Evolutionary conservation across 2,329 filamentous ascomycete species (phyloP).

Genomic region (Colletotrichum sp.): DNA sequence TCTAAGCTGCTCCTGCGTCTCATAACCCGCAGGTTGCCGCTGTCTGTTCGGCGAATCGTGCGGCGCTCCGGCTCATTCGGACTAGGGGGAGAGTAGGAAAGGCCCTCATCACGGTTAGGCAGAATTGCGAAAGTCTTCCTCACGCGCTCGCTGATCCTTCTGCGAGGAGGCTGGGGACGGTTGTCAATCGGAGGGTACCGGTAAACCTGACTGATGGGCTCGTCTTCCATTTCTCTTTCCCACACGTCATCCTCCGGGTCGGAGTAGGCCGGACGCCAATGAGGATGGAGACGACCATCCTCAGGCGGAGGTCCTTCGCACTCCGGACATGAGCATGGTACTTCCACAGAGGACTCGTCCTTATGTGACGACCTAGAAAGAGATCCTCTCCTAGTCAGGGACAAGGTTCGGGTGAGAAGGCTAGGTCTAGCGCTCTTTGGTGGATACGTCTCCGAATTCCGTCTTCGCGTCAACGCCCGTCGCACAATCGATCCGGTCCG

Average conservation of each 20-base stretch:
- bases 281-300: slow-evolving; percentile 61
- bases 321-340: slow-evolving; percentile 46
- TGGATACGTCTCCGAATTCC: slow-evolving; percentile 46
- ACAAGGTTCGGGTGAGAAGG: slow-evolving; percentile 57
- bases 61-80: slow-evolving; percentile 52
- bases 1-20: slow-evolving; percentile 55
- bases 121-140: slow-evolving; percentile 67
- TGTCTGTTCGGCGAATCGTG: slow-evolving; percentile 63
- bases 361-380: slow-evolving; percentile 23
- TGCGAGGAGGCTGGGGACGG: slow-evolving; percentile 47
- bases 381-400: slow-evolving; percentile 48
- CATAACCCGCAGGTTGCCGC: slow-evolving; percentile 66
- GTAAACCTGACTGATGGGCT: slow-evolving; percentile 44
- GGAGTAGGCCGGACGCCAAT: slow-evolving; percentile 62
- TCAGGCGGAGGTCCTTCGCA: slow-evolving; percentile 54
- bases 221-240: slow-evolving; percentile 34
- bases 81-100: slow-evolving; percentile 28
- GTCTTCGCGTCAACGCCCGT: slow-evolving; percentile 56
- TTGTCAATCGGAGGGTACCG: slow-evolving; percentile 56
- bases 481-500: slow-evolving; percentile 57
- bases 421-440: slow-evolving; percentile 43
- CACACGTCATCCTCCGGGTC: slow-evolving; percentile 38
- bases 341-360: slow-evolving; percentile 30
- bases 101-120: slow-evolving; percentile 49
- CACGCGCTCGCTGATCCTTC: slow-evolving; percentile 57